These are phyloP conservation scores for Barnettozyma populi DNA, from an alignment of 805 yeast species.

Conservation along the genomic window DNA sequence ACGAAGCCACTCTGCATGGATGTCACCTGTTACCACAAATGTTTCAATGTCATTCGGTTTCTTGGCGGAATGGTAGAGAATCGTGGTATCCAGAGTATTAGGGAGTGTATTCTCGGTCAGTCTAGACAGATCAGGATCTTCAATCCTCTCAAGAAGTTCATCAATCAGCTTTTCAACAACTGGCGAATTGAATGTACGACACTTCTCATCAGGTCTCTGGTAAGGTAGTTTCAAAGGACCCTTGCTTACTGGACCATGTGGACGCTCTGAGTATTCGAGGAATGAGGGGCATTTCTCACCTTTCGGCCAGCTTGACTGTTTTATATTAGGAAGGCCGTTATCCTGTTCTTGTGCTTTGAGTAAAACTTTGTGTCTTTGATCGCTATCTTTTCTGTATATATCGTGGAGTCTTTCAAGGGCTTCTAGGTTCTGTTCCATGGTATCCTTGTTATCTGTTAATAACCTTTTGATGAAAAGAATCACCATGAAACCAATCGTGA, in stretches of 20 bases:
- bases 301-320: not conserved
- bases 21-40: slow-evolving; percentile 87
- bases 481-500: not conserved
- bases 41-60: slow-evolving; percentile 35
- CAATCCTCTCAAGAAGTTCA: slow-evolving; percentile 44
- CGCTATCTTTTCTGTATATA: not conserved
- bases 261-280: slow-evolving; percentile 46
- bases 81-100: slow-evolving; percentile 83
- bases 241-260: slow-evolving; percentile 50
- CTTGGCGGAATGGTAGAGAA: slow-evolving; percentile 53
- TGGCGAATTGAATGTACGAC: slow-evolving; percentile 65
- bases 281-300: slow-evolving; percentile 51
- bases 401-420: slow-evolving; percentile 3
- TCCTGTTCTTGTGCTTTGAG: not conserved
- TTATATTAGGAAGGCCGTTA: not conserved
- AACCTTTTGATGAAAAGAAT: not conserved
- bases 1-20: slow-evolving; percentile 89
- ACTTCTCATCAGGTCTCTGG: slow-evolving; percentile 67
- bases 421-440: slow-evolving; percentile 1
- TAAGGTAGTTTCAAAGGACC: slow-evolving; percentile 58
- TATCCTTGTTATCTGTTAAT: slow-evolving; percentile 1
- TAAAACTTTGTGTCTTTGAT: too few species aligned
- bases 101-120: slow-evolving; percentile 81
- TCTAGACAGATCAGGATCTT: slow-evolving; percentile 63
- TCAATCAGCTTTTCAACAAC: slow-evolving; percentile 57